Base-by-base conservation (phyloP, 75 land plant genomes). In the Azolla pinnata region DNA sequence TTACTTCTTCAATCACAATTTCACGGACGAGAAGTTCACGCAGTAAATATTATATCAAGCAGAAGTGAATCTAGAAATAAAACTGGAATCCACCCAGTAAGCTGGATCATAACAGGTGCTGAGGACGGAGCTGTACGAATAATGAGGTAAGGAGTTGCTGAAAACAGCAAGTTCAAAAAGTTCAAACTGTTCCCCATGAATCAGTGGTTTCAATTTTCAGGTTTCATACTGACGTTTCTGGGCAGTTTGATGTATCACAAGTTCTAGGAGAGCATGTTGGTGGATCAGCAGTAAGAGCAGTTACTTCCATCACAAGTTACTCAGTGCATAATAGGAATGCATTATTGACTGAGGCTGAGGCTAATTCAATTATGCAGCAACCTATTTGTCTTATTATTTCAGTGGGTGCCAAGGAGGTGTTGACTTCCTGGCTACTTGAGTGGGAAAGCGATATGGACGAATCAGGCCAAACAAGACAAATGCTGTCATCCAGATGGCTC, bases 91-190 rank as follows among this genome's bases (percentile, higher is more conserved):
- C 44, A 34, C 2, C 25, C 56, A 18, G 50, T 40, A 20, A 64
- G 65, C 58, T 89, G 77, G 79, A 70, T 89, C 65, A 83, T 83
- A 29, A 83, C 97, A 52, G 99, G 97, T 0, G 79, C 81, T 75
- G 99, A 95, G 84, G 99, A 95, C 80, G 99, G 97, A 66, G 79
- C 83, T 58, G 91, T 95, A 2, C 64, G 87, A 27, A 67, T 95
- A 59, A 75, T 83, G 12, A 86, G 88, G 99, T 90, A 63, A 29
- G 24, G n/a, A n/a, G n/a, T n/a, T n/a, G n/a, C n/a, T n/a, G n/a
- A n/a, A n/a, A n/a, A n/a, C n/a, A n/a, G n/a, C n/a, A n/a, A n/a
- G n/a, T n/a, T n/a, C n/a, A n/a, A n/a, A n/a, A n/a, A n/a, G n/a
- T n/a, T n/a, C n/a, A n/a, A n/a, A n/a, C n/a, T n/a, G n/a, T n/a